phyloP scores from a whole-genome alignment of 441 rosid species.

The Mallotus japonicus region DNA sequence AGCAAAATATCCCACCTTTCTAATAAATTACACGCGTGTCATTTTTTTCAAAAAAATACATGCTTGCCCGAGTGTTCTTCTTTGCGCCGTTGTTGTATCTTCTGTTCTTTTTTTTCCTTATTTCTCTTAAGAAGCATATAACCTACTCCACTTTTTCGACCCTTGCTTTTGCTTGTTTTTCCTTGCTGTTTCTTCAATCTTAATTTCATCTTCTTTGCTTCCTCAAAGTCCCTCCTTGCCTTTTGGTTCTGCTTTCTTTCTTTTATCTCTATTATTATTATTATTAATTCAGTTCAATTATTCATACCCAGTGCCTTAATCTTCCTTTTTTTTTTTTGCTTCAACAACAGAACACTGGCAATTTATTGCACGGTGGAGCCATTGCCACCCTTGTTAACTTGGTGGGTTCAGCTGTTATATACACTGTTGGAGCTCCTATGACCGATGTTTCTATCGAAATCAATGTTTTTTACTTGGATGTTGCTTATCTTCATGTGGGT shows the following conservation, averaged over 20 bases:
- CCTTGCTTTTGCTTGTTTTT: too few relatives aligned
- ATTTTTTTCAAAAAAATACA: too few relatives aligned
- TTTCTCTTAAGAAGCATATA: too few relatives aligned
- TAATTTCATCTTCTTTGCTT: conserved; percentile 70
- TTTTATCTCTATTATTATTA: neutral
- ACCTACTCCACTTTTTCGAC: too few relatives aligned
- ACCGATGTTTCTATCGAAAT: conserved; percentile 80
- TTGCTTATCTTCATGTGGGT: conserved; percentile 67
- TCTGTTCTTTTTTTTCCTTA: too few relatives aligned
- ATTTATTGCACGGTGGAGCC: conserved; percentile 91
- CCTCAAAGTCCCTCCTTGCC: conserved; percentile 72
- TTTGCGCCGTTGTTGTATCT: too few relatives aligned
- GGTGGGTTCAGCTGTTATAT: conserved; percentile 70
- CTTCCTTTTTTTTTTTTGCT: neutral
- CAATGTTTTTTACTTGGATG: conserved; percentile 78
- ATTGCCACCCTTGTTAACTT: conserved; percentile 82
- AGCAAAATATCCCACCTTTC: too few relatives aligned
- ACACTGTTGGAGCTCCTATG: conserved; percentile 44
- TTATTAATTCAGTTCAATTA: too few relatives aligned
- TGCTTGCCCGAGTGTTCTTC: too few relatives aligned
- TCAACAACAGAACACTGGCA: conserved; percentile 56
- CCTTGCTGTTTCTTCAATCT: too few relatives aligned
- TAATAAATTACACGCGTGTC: too few relatives aligned
- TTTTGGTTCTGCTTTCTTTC: conserved; percentile 43
- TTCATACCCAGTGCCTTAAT: too few relatives aligned